A percentile compares a stretch with the other conserved stretches of the same genome.
Conservation (phyloP, 805 yeast genomes). For the Wickerhamiella musiphila region DNA sequence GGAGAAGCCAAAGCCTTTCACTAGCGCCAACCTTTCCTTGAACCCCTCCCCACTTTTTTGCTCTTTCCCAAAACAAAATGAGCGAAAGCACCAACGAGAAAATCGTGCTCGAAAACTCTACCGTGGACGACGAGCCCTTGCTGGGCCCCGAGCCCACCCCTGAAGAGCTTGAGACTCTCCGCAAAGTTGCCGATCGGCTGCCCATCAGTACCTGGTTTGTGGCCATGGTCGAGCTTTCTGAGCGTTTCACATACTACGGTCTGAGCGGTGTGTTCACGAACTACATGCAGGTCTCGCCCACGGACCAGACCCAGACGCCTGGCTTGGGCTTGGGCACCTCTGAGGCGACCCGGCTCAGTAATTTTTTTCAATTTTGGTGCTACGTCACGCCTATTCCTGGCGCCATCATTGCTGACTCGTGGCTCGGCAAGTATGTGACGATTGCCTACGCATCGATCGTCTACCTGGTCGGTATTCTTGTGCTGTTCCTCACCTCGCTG, state of each 20-base stretch:
- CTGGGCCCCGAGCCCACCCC: conserved; percentile 27
- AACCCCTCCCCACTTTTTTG: too few species aligned
- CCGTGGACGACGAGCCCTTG: conserved; percentile 1
- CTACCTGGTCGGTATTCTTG: conserved; percentile 43
- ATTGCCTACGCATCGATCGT: conserved; percentile 42
- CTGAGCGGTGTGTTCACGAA: conserved; percentile 60
- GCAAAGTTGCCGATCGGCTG: conserved; percentile 34
- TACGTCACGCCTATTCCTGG: conserved; percentile 66
- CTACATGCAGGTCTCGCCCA: conserved; percentile 40
- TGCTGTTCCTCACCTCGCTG: conserved; percentile 52
- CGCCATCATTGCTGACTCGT: conserved; percentile 59
- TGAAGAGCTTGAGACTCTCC: conserved; percentile 34
- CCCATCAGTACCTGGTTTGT: conserved; percentile 45
- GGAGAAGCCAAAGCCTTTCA: too few species aligned
- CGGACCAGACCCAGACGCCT: conserved; percentile 31
- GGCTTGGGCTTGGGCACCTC: conserved; percentile 41
- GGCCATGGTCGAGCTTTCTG: conserved; percentile 60
- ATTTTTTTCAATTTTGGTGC: conserved; percentile 69
- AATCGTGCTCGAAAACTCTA: neutral
- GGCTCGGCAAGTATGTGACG: conserved; percentile 54
- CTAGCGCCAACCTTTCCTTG: too few species aligned
- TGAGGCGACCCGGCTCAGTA: conserved; percentile 55
- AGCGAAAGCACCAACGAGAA: neutral
- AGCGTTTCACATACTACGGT: conserved; percentile 70
- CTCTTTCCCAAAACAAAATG: too few species aligned